phyloP scores from a whole-genome alignment of 1,139 yeast genomes.

The Geotrichum restrictum region DNA sequence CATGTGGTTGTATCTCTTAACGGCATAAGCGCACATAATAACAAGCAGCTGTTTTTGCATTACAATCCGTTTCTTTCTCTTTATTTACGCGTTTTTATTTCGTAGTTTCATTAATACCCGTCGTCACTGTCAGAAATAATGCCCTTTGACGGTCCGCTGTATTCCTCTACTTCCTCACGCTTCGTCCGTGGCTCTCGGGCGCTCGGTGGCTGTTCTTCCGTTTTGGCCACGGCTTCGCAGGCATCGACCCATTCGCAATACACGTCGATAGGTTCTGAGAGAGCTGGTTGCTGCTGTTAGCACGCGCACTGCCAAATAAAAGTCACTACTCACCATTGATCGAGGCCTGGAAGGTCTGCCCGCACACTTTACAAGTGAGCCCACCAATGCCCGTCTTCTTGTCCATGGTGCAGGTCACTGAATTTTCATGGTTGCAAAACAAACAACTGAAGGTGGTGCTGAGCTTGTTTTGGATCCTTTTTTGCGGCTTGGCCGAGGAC shows the following conservation, averaged over 20 bases:
- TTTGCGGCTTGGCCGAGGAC: slow-evolving; percentile 78
- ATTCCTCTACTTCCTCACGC: slow-evolving; percentile 6
- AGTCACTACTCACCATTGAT: slow-evolving; percentile 54
- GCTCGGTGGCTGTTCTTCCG: slow-evolving; percentile 22
- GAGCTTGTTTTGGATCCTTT: slow-evolving; percentile 71
- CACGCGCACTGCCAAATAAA: neutral
- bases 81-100: too few relatives aligned
- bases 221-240: slow-evolving; percentile 89
- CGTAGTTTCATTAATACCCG: slow-evolving; percentile 1
- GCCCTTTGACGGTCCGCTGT: slow-evolving; percentile 6
- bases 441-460: slow-evolving; percentile 87
- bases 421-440: slow-evolving; percentile 92
- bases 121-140: slow-evolving; percentile 13
- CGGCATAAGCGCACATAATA: too few relatives aligned
- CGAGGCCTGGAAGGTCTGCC: slow-evolving; percentile 87
- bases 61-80: neutral
- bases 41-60: neutral
- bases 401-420: slow-evolving; percentile 84
- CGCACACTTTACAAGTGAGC: slow-evolving; percentile 86
- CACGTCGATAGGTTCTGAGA: slow-evolving; percentile 87
- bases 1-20: neutral
- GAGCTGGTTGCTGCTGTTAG: slow-evolving; percentile 30
- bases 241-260: slow-evolving; percentile 99
- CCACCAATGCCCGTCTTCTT: slow-evolving; percentile 83
- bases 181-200: neutral